Conservation (phyloP, 305 asterid genomes). For the Fraxinus latifolia region DNA sequence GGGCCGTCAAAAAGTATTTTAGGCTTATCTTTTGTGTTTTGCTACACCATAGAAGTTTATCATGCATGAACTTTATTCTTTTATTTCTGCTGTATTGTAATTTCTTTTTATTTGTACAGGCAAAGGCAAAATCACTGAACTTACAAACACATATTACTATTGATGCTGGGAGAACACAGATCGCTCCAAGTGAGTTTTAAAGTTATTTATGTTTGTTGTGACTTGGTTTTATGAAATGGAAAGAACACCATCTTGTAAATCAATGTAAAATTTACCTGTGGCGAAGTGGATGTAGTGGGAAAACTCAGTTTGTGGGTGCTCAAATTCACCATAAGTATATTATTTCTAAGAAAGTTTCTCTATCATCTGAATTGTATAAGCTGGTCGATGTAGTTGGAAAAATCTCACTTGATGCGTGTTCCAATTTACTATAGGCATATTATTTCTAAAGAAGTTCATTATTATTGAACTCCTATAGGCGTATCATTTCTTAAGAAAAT, state of each 20-base stretch:
- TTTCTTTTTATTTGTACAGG: constrained; percentile 45
- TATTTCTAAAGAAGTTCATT: background rate
- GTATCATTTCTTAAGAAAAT: background rate
- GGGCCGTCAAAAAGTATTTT: background rate
- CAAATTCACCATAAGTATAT: background rate
- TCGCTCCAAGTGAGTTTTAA: constrained; percentile 81
- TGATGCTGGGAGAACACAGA: constrained; percentile 98
- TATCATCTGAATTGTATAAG: background rate
- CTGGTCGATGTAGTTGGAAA: background rate
- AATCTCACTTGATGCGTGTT: background rate
- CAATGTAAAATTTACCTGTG: background rate
- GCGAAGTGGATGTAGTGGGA: background rate
- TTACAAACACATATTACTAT: constrained; percentile 76
- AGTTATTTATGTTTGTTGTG: background rate
- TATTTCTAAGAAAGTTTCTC: background rate
- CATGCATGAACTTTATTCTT: background rate
- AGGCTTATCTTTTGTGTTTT: background rate
- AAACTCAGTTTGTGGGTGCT: background rate
- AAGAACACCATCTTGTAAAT: too few relatives aligned
- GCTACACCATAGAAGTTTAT: constrained; percentile 8
- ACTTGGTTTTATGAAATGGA: background rate
- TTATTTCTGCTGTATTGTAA: constrained; percentile 4
- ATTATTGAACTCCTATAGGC: background rate
- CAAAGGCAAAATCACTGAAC: constrained; percentile 69
- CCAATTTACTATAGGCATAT: background rate